Base-by-base conservation (phyloP, 2,329 filamentous ascomycete genomes). In the Hypomyces rosellus region DNA sequence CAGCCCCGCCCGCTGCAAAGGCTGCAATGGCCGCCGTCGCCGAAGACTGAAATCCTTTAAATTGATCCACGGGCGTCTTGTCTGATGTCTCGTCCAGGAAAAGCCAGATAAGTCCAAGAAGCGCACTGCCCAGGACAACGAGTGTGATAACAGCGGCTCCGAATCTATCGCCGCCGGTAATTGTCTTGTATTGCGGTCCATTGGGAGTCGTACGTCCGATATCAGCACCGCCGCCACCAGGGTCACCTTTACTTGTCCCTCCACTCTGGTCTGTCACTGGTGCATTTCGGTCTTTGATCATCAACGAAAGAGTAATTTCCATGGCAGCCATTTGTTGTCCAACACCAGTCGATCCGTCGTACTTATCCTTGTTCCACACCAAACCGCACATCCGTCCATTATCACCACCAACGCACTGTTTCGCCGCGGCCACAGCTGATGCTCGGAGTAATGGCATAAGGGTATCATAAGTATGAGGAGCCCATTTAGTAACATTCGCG, bases 291-390 rank as follows among this genome's bases (percentile, higher is more conserved):
- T 72, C 54, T 34, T 71, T 58, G 45, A 85, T 77, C 63, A 84
- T 72, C 58, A 80, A 83, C 36, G 77, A 76, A 42, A 87, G 74
- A 6, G 85, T 76, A 9, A 85, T 73, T 59, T 86, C 81, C 63
- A 88, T 69, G 2, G 80, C 82, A 1, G 80, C 75, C 84, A 88
- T 88, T 65, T 87, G 83, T 63, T 87, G 82, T 5, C 85, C 85
- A 2, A 87, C 77, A 6, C 84, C 84, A 6, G 72, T 75, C 2
- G 71, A 73, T 20, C 80, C 78, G 61, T 86, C 82, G 65, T 76
- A 86, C 8, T 65, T 64, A 50, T 73, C 68, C 48, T 75, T 71
- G 42, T 74, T 75, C 81, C 82, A 86, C 52, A 76, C 76, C 48
- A 81, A 65, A 8, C 82, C 80, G 57, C 81, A 86, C 72, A 81